Base-by-base conservation (phyloP, 768 basidiomycete genomes). In the Clavulina sp. region DNA sequence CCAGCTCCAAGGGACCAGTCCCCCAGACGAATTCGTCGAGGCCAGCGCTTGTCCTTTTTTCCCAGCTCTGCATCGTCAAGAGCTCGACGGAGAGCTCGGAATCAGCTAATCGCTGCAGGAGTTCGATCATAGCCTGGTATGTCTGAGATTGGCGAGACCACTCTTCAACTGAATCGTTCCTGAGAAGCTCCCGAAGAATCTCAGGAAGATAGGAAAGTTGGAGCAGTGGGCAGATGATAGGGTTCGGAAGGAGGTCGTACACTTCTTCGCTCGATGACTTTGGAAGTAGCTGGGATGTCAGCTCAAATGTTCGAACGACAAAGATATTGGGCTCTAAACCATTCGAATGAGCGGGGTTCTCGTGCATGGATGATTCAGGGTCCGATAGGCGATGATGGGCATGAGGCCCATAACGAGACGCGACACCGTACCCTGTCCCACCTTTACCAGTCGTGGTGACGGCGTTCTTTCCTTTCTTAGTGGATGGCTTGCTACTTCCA, bases 111-210 rank as follows among this genome's bases (percentile, higher is more conserved):
- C 69, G 64, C 29, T 69, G 66, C 40, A 76, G 60, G 9, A 76
- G 61, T 16, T 61, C 63, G 6, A 76, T 60, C 70, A 73, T 71
- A 3, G 70, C 68, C 47, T 73, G 63, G 58, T 76, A 76, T 16
- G 68, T 63, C 24, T 69, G 65, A 50, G 64, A 67, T 18, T 74
- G 69, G 0, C 66, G 57, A 28, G 66, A 68, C 75, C 75, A 76
- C 55, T 76, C 75, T 2, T 64, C 69, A 4, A 76, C 69, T 0
- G 73, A 73, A 60, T 76, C 76, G 57, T 77, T 77, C 13, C 75
- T 65, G n/a, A 76, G 63, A 5, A 76, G 65, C 28, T 57, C 60
- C 2, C 62, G 69, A 23, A 76, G 64, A 4, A 73, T 57, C 23
- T 69, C 68, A 2, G 75, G 70, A 16, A 76, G 56, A 52, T 71